These are phyloP conservation scores for Saturnispora zaruensis DNA, from an alignment of 805 yeast genomes.

Conservation along the genomic window DNA sequence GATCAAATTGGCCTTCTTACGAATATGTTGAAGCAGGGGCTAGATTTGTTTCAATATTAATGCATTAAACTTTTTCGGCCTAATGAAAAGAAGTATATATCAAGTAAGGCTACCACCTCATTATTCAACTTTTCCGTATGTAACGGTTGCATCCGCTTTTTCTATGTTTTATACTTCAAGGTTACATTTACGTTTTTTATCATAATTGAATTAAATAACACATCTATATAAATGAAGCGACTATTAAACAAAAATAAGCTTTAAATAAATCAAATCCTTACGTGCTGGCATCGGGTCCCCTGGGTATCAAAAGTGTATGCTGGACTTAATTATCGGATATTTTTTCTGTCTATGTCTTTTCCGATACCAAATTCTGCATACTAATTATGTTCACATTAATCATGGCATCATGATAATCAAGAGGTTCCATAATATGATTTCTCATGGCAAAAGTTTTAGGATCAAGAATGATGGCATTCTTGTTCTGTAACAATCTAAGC, in stretches of 20 bases:
- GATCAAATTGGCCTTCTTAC: conserved; percentile 40
- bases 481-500: background rate
- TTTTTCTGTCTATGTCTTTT: background rate
- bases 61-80: background rate
- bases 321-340: background rate
- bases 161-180: background rate
- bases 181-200: background rate
- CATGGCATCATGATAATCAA: background rate
- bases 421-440: background rate
- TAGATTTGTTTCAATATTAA: conserved; percentile 16
- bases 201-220: background rate
- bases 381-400: background rate
- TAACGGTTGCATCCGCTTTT: background rate
- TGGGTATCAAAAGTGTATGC: background rate
- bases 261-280: too few species aligned
- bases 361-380: background rate
- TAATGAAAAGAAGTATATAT: background rate
- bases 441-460: background rate
- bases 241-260: background rate
- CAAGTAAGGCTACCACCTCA: background rate
- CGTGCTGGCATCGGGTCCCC: background rate
- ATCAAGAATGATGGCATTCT: background rate
- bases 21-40: conserved; percentile 24
- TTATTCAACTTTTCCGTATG: background rate
- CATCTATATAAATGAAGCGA: background rate